Evolutionary conservation across 73 alveolate genomes (phyloP).

Genomic region (Strombidium stylifer): DNA sequence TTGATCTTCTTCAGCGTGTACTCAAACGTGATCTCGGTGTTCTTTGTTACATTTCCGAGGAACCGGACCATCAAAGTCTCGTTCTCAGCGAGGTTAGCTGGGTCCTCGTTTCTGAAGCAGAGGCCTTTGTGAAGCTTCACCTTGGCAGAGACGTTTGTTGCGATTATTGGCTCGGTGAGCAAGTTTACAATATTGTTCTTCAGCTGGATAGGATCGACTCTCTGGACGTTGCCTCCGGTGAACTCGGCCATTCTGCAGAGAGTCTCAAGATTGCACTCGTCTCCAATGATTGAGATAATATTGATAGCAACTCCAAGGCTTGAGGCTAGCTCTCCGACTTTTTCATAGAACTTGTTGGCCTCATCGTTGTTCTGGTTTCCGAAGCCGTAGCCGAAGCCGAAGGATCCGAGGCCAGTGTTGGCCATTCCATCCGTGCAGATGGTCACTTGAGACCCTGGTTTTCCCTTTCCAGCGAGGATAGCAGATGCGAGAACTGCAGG

Average conservation of each 20-base stretch:
- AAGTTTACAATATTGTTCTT: conserved; percentile 83
- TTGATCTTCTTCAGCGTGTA: conserved; percentile 67
- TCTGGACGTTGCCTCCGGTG: conserved; percentile 88
- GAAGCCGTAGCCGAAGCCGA: too few relatives aligned
- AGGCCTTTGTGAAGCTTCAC: conserved; percentile 79
- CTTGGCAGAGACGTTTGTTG: conserved; percentile 76
- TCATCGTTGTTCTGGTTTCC: too few relatives aligned
- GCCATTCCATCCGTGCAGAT: conserved; percentile 98
- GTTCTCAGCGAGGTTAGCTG: conserved; percentile 48
- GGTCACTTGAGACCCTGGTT: conserved; percentile 44
- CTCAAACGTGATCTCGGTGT: conserved; percentile 85
- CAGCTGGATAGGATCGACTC: conserved; percentile 84
- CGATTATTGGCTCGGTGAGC: conserved; percentile 75
- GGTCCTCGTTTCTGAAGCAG: conserved; percentile 83
- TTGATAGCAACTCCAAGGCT: conserved; percentile 79
- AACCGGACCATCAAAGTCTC: conserved; percentile 54
- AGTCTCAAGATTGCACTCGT: conserved; percentile 83
- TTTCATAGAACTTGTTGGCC: conserved; percentile 70
- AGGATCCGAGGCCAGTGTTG: conserved; percentile 90
- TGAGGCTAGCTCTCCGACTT: conserved; percentile 79
- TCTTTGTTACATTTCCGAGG: conserved; percentile 89
- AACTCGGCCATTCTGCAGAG: conserved; percentile 74
- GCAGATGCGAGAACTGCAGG: neutral
- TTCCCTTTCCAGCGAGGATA: neutral
- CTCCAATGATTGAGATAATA: conserved; percentile 90